Evolutionary conservation across 768 basidiomycete genomes (phyloP).

Genomic region (Naganishia onofrii): DNA sequence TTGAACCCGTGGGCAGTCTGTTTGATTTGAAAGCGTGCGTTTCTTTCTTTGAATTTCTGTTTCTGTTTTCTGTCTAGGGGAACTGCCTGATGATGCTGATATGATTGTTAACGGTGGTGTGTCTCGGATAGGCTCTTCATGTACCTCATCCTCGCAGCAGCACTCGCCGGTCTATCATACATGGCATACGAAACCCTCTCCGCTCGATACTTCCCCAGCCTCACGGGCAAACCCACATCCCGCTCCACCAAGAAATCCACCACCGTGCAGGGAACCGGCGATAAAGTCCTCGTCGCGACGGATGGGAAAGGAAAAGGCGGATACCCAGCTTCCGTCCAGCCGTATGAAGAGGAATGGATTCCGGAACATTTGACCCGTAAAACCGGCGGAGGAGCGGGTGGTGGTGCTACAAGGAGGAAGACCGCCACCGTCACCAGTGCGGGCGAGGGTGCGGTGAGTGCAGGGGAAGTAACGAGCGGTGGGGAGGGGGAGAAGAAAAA

Average conservation of each 20-base stretch:
- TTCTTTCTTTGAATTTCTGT: not conserved
- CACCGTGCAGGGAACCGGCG: not conserved
- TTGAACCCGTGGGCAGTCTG: conserved; percentile 49
- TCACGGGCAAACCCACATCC: conserved; percentile 29
- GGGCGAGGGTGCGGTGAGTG: conserved; percentile 41
- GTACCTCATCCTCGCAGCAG: conserved; percentile 47
- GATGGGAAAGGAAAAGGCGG: conserved; percentile 28
- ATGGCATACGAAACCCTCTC: conserved; percentile 46
- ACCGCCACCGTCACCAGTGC: conserved; percentile 35
- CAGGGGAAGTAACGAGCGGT: conserved; percentile 48
- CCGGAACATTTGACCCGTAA: conserved; percentile 47
- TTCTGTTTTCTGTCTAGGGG: too few species aligned
- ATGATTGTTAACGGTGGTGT: too few species aligned
- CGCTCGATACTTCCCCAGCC: conserved; percentile 30
- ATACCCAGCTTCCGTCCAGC: conserved; percentile 46
- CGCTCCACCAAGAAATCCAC: conserved; percentile 25
- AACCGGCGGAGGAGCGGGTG: conserved; percentile 9
- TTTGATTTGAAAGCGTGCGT: conserved; percentile 51
- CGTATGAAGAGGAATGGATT: conserved; percentile 54
- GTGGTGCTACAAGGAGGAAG: conserved; percentile 27
- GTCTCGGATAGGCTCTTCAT: conserved; percentile 36
- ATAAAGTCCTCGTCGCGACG: conserved; percentile 39
- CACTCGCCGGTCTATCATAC: conserved; percentile 42
- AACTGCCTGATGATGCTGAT: too few species aligned
- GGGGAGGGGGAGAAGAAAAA: conserved; percentile 41